Conservation (phyloP, 768 basidiomycete genomes). For the Hydnomerulius pinastri region DNA sequence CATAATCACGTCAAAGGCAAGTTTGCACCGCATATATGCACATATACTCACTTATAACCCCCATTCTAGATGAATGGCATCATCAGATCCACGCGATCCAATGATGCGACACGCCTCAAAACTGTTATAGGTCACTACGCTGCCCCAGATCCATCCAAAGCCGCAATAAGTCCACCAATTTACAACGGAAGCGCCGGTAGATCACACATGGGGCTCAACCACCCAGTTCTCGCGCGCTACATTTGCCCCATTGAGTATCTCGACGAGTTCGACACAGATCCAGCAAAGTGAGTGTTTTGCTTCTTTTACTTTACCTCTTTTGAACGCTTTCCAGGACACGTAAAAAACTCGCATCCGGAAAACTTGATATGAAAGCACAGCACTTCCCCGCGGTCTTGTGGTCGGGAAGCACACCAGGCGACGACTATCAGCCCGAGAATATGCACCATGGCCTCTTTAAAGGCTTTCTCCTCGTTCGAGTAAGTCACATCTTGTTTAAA, state of each 20-base stretch:
- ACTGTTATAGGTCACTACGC: not conserved
- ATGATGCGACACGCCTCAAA: not conserved
- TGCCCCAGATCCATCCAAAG: not conserved
- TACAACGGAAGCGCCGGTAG: not conserved
- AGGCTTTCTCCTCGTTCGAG: not conserved
- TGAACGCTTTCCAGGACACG: not conserved
- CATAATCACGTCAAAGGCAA: not conserved
- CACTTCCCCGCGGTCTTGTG: slow-evolving; percentile 6
- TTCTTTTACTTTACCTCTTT: not conserved
- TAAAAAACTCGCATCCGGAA: not conserved
- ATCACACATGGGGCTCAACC: slow-evolving; percentile 1
- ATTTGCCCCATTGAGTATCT: not conserved
- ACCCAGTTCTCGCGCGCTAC: not conserved
- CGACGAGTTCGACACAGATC: not conserved
- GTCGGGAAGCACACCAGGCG: slow-evolving; percentile 1
- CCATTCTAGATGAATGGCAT: not conserved
- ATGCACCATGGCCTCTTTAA: not conserved
- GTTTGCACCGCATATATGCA: not conserved
- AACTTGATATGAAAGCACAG: not conserved
- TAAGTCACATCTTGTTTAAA: not conserved
- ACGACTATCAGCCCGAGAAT: not conserved
- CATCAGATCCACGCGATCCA: not conserved
- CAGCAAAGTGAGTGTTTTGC: not conserved
- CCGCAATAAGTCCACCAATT: not conserved
- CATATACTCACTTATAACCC: not conserved